Evolutionary conservation across 768 basidiomycete species (phyloP), one percentile per base, ranked within the genome.

Genomic region (Phylloporus scabripes): DNA sequence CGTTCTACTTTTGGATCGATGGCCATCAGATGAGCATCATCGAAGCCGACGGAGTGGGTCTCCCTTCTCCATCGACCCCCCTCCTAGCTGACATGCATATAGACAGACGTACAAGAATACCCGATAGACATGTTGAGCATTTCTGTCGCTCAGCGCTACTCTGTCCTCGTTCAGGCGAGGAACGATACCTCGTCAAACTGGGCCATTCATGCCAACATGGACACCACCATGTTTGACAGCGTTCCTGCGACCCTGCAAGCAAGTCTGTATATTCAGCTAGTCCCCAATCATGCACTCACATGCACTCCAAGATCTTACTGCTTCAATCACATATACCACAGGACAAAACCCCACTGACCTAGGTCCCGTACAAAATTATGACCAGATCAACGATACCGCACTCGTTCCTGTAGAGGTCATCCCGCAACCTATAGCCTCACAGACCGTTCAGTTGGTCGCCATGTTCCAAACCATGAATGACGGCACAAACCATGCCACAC

Each of bases 61-160:
- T 5, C 15, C 11, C 32, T n/a, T 23, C 37, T 28, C 7, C 12
- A 7, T 12, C 20, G 2, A 2, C 47, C 15, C 33, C 14, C 6
- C 24, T 38, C 2, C 51, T 36, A 45, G 46, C 46, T 36, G 23
- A 0, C 26, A 20, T 15, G 32, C n/a, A 15, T 51, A 7, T 51
- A 88, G 82, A 87, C 80, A 1, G 95, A 97, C 70, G 75, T 83
- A 2, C 76, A 87, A 61, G 82, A 84, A 53, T 85, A 71, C 34
- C 76, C 83, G 0, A 83, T 83, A 54, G 86, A 90, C 62, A 65
- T 86, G 32, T 59, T 97, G 43, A 76, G 80, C 37, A 49, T 97
- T 49, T 76, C 90, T 12, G 92, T 87, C 26, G 93, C 93, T 0
- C 95, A 98, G 66, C 82, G 95, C 17, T 96, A 95, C 68, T 94